Evolutionary conservation across 2,329 filamentous ascomycete species (phyloP).

Genomic region (Cordyceps cateniannulata): DNA sequence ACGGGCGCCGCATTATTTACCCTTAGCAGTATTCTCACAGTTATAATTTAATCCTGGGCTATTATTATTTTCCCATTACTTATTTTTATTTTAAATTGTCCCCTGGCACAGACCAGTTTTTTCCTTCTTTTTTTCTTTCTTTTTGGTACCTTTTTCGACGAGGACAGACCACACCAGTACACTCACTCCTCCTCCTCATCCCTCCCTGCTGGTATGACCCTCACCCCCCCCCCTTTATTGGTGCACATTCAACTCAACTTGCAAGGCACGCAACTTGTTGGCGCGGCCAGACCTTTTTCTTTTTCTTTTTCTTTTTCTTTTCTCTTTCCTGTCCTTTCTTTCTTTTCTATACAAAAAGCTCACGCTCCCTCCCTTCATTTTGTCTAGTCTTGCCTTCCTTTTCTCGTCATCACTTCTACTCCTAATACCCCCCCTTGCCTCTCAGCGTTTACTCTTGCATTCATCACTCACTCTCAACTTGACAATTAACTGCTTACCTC

Average conservation of each 20-base stretch:
- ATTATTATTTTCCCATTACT: neutral
- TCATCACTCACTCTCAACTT: neutral
- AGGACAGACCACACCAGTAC: constrained; percentile 6
- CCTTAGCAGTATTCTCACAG: neutral
- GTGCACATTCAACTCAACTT: constrained; percentile 2
- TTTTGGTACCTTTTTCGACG: neutral
- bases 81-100: constrained; percentile 9
- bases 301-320: neutral
- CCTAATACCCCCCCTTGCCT: constrained; percentile 19
- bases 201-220: constrained; percentile 11
- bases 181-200: neutral
- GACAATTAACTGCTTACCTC: neutral
- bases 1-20: constrained; percentile 11
- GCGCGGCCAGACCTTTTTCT: constrained; percentile 8
- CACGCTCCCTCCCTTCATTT: constrained; percentile 17
- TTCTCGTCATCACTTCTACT: constrained; percentile 14
- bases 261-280: constrained; percentile 10
- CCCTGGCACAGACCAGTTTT: constrained; percentile 11
- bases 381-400: constrained; percentile 4
- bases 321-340: too few relatives aligned
- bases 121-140: constrained; percentile 4
- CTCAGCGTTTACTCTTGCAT: constrained; percentile 12
- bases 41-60: too few relatives aligned
- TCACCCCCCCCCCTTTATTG: neutral
- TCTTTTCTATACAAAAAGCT: constrained; percentile 20